These are phyloP conservation scores for Phellopilus nigrolimitatus DNA, from an alignment of 1,284 basidiomycete species.

Conservation along the genomic window DNA sequence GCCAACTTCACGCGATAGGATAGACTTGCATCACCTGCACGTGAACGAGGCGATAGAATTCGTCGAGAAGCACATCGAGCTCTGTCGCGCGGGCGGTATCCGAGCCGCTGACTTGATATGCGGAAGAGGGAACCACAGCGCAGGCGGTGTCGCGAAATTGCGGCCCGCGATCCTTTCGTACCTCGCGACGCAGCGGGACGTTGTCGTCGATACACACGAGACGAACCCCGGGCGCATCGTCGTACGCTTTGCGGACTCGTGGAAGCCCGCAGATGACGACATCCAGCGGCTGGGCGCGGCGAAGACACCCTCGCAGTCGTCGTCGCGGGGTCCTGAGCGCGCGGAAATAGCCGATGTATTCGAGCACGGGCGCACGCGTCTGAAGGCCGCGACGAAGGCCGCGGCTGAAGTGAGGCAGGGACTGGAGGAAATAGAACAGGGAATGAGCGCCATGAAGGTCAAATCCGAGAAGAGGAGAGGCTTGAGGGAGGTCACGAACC, in stretches of 20 bases:
- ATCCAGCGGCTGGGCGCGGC: background rate
- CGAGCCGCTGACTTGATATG: conserved; percentile 8
- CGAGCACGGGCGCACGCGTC: conserved; percentile 2
- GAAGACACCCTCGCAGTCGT: too few relatives aligned
- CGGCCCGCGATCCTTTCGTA: conserved; percentile 14
- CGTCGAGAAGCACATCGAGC: conserved; percentile 6
- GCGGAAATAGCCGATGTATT: conserved; percentile 10
- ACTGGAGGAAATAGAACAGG: conserved; percentile 11
- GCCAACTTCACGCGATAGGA: conserved; percentile 3
- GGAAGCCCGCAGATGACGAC: background rate
- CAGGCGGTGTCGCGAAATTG: conserved; percentile 15
- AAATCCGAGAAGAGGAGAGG: background rate
- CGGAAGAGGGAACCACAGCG: conserved; percentile 18
- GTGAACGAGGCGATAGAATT: conserved; percentile 13
- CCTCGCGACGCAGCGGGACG: conserved; percentile 2
- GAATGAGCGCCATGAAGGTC: conserved; percentile 3
- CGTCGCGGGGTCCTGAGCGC: background rate
- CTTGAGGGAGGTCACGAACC: conserved; percentile 1
- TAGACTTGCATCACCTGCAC: conserved; percentile 16
- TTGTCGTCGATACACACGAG: conserved; percentile 10
- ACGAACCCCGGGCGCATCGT: conserved; percentile 15
- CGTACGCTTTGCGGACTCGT: conserved; percentile 6
- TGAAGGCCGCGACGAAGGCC: background rate
- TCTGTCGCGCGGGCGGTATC: conserved; percentile 6
- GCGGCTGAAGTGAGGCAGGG: conserved; percentile 6